Base-by-base conservation (phyloP, 176 grass and related monocot species). In the Alloteropsis semialata region DNA sequence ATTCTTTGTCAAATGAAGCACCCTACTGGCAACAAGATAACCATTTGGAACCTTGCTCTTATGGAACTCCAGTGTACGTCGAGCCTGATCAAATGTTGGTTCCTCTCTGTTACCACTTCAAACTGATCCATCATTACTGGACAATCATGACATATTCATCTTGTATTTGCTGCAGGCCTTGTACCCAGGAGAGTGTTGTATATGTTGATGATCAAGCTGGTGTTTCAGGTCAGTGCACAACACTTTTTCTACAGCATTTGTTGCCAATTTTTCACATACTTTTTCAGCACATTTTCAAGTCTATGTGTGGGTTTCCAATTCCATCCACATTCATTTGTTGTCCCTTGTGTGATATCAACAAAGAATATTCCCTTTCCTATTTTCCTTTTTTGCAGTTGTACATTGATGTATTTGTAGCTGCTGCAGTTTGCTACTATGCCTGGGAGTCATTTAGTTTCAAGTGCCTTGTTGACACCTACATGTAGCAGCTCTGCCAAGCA, bases 151-250 rank as follows among this genome's bases (percentile, higher is more conserved):
- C 41, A 60, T 65, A 7, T 59, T 72, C 30, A 50, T 76, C 32
- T 86, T 14, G 37, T 58, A 51, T 85, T 77, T 44, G 14, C 30
- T 84, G 17, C 69, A 94, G 86, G 69, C 81, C 48, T 64, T 77
- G 63, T 44, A 84, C 33, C 68, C 65, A 45, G 83, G 87, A 85
- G 84, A 88, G 81, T 3, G 43, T 88, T 73, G 78, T 46, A 22
- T 67, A 76, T 56, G 17, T 34, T 36, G 79, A 61, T 76, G 56
- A 12, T 77, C 48, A 88, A 77, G 27, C 37, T 62, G 69, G 76
- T 77, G 58, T 55, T 76, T 83, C 92, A 94, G 92, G 92, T 94
- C 41, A 74, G 73, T 69, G 33, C 3, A 22, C 19, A 63, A 10
- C 41, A 33, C 14, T 61, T 72, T 62, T 75, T 69, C 32, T 33